Percentiles rank a stretch among this genome's conserved stretches.
Evolutionary conservation across 306 rosid genomes (phyloP).

Genomic region (Cicer cuneatum): DNA sequence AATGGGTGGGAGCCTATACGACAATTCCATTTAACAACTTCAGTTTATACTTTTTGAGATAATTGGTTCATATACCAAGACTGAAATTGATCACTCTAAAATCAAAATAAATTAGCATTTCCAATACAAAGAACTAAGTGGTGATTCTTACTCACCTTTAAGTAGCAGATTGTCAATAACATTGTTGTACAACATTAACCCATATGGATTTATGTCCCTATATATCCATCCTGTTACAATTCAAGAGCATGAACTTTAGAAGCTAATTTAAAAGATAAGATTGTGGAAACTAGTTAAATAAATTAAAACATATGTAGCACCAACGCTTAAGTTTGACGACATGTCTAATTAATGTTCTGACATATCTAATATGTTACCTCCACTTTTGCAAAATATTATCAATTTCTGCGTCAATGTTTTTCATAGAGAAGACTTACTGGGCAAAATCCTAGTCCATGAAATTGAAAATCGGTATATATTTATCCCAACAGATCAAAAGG

Average conservation of each 20-base stretch:
- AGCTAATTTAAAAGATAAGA: constrained; percentile 19
- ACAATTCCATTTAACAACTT: too few species aligned
- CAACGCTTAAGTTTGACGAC: too few species aligned
- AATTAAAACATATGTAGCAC: neutral
- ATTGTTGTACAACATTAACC: constrained; percentile 63
- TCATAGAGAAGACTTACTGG: constrained; percentile 48
- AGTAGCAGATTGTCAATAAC: constrained; percentile 58
- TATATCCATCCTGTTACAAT: constrained; percentile 58
- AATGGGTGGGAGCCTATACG: too few species aligned
- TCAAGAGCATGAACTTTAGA: constrained; percentile 27
- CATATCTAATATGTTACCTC: too few species aligned
- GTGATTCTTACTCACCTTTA: constrained; percentile 50
- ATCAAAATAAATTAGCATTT: constrained; percentile 1
- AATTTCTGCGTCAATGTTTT: too few species aligned
- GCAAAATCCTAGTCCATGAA: constrained; percentile 77
- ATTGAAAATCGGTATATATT: constrained; percentile 73
- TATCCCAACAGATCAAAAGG: constrained; percentile 53
- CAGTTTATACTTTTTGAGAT: too few species aligned
- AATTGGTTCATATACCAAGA: neutral
- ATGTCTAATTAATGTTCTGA: too few species aligned
- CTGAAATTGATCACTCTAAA: neutral
- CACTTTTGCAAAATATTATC: too few species aligned
- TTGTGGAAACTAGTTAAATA: neutral
- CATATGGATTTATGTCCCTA: constrained; percentile 60
- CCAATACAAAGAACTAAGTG: neutral